phyloP scores from a whole-genome alignment of 225 moss, liverwort and hornwort species.

The Rhytidiadelphus loreus region DNA sequence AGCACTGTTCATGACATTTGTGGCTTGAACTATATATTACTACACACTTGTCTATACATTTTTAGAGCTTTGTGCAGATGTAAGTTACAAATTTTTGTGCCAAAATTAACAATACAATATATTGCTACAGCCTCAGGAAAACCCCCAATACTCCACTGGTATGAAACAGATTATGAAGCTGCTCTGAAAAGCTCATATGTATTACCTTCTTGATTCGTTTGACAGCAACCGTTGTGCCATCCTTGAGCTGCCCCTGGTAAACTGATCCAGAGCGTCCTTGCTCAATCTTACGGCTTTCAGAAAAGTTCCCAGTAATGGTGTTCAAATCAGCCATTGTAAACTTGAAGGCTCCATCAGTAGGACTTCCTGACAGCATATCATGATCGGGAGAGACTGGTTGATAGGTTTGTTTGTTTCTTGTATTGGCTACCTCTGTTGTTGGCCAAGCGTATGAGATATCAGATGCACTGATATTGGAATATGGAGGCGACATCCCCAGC shows the following conservation, averaged over 20 bases:
- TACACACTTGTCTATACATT: accelerated
- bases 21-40: accelerated
- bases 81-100: accelerated
- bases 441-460: accelerated
- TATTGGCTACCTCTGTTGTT: no score
- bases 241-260: background rate
- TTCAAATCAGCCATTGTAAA: background rate
- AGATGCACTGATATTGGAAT: background rate
- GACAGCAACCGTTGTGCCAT: background rate
- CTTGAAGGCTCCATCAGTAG: background rate
- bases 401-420: background rate
- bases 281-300: accelerated
- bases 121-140: no score
- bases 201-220: background rate
- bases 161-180: background rate
- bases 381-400: background rate
- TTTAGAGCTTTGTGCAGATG: background rate
- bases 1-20: background rate
- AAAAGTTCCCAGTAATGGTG: background rate
- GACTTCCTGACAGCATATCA: background rate
- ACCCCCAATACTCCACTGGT: background rate
- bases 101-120: background rate
- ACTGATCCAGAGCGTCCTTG: background rate
- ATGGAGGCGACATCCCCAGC: accelerated
- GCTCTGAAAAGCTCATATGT: background rate